phyloP scores from a whole-genome alignment of 1,284 basidiomycete species.

The Rhodotorula sp. region DNA sequence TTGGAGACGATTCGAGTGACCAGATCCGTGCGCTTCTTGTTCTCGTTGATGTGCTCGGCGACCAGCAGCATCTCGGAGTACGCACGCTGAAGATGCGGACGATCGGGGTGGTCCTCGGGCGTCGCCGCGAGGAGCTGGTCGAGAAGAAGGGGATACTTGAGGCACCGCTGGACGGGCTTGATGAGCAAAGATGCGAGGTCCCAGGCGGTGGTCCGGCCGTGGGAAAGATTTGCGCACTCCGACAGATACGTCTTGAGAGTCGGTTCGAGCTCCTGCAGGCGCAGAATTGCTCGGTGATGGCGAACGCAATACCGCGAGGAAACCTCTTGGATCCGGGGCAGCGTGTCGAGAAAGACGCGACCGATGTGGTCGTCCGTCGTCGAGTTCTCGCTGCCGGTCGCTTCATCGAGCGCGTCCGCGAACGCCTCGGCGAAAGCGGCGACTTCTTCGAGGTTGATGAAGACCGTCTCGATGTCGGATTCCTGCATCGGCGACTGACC shows the following conservation, averaged over 20 bases:
- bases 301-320: constrained; percentile 51
- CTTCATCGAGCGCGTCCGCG: constrained; percentile 43
- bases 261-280: constrained; percentile 47
- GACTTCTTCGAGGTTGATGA: constrained; percentile 51
- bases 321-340: constrained; percentile 49
- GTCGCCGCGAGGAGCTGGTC: constrained; percentile 50
- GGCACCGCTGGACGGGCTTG: constrained; percentile 53
- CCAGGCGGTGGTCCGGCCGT: constrained; percentile 50
- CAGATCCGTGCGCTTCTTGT: constrained; percentile 51
- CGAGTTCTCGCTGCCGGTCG: constrained; percentile 34
- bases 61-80: constrained; percentile 49
- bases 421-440: constrained; percentile 49
- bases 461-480: constrained; percentile 49
- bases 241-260: constrained; percentile 46
- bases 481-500: constrained; percentile 45
- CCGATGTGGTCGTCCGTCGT: constrained; percentile 46
- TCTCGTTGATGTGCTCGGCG: constrained; percentile 53
- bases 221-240: constrained; percentile 49
- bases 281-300: constrained; percentile 50
- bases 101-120: constrained; percentile 46
- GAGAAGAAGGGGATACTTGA: constrained; percentile 51
- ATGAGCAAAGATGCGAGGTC: constrained; percentile 52
- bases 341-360: constrained; percentile 48
- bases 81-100: constrained; percentile 44
- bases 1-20: constrained; percentile 45